Percentiles rank a stretch among this genome's conserved stretches.
These are phyloP conservation scores for Drosera spatulata DNA, from an alignment of 179 eudicot species.

Conservation along the genomic window DNA sequence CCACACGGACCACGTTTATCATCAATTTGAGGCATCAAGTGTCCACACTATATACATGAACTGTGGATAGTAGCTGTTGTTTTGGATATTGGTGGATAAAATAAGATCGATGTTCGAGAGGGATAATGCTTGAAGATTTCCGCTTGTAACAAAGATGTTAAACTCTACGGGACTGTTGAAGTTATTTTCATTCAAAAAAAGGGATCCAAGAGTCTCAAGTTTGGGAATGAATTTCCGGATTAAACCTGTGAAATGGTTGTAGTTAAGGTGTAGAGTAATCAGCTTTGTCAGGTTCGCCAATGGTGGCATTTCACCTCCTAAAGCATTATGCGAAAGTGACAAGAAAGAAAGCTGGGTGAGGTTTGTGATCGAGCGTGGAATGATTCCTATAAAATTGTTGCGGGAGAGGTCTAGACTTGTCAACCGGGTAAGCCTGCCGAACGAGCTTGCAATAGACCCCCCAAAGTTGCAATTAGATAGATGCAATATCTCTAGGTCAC, in stretches of 20 bases:
- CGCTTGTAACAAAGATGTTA: conserved; percentile 5
- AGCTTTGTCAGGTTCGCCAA: neutral
- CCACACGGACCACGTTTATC: too few species aligned
- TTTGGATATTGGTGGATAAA: neutral
- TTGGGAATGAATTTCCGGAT: neutral
- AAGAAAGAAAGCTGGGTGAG: neutral
- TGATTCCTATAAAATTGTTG: too few species aligned
- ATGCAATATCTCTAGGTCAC: neutral
- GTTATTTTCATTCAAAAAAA: neutral
- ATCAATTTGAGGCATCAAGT: too few species aligned
- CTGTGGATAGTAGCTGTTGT: neutral
- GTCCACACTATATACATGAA: neutral
- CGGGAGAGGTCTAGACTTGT: too few species aligned
- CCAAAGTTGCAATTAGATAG: neutral
- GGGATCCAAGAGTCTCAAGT: conserved; percentile 1
- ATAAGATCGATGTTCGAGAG: neutral
- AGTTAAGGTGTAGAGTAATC: neutral
- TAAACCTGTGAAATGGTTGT: conserved; percentile 6
- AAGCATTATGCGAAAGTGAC: neutral
- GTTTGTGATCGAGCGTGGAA: neutral
- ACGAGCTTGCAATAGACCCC: neutral
- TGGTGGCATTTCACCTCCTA: neutral
- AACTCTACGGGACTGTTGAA: conserved; percentile 4
- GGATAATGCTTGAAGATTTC: neutral
- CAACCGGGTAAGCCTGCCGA: too few species aligned